phyloP scores from a whole-genome alignment of 805 yeast genomes.

The Myxozyma sirexii region DNA sequence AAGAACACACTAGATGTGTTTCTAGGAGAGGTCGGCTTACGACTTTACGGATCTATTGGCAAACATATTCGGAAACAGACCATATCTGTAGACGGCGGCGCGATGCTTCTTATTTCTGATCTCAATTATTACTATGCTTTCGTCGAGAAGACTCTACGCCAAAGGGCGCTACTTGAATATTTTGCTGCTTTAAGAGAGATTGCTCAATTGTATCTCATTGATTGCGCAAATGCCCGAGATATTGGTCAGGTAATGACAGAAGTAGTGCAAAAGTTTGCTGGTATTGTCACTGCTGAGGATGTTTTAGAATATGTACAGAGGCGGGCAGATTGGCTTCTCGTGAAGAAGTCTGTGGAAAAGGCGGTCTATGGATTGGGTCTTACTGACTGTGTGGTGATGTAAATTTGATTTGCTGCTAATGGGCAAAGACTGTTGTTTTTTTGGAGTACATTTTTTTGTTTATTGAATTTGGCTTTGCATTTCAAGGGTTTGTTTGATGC shows the following conservation, averaged over 20 bases:
- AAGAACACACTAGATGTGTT: constrained; percentile 86
- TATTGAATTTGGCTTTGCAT: too few species aligned
- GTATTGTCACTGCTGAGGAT: constrained; percentile 89
- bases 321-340: constrained; percentile 80
- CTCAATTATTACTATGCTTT: constrained; percentile 77
- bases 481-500: too few species aligned
- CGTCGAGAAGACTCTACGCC: constrained; percentile 54
- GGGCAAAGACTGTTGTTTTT: too few species aligned
- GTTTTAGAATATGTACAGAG: constrained; percentile 89
- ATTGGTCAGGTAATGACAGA: constrained; percentile 83
- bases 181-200: constrained; percentile 80
- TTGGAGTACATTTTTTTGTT: too few species aligned
- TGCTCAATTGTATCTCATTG: constrained; percentile 79
- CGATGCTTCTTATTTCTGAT: constrained; percentile 61
- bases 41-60: constrained; percentile 75
- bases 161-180: constrained; percentile 62
- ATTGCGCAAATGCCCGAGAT: constrained; percentile 73
- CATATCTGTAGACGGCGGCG: constrained; percentile 79
- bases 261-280: constrained; percentile 73
- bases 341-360: constrained; percentile 81
- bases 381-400: constrained; percentile 60
- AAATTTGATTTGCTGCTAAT: neutral
- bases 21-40: constrained; percentile 88
- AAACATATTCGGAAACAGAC: constrained; percentile 74
- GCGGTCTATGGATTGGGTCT: constrained; percentile 86